Evolutionary conservation across 805 yeast genomes (phyloP).

Genomic region (Jamesozyma jinghongensis): DNA sequence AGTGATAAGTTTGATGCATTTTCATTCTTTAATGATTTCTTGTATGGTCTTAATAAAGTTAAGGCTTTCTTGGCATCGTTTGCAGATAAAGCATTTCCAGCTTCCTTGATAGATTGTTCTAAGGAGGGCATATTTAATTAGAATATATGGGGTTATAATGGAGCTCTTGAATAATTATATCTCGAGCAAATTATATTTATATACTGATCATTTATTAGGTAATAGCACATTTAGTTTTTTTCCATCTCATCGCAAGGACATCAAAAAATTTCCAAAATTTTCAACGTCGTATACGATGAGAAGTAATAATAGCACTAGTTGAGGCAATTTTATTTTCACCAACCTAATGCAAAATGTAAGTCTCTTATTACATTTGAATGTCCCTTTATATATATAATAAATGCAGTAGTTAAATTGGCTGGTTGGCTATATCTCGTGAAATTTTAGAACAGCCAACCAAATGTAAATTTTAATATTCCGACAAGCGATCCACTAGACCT

Average conservation of each 20-base stretch:
- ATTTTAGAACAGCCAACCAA: background rate
- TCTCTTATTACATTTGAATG: too few species aligned
- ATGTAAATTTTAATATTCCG: background rate
- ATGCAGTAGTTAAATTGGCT: too few species aligned
- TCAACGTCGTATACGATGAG: too few species aligned
- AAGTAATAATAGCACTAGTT: too few species aligned
- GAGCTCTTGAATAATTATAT: too few species aligned
- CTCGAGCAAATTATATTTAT: too few species aligned
- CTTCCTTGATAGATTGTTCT: slow-evolving; percentile 12
- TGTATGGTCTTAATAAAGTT: slow-evolving; percentile 29
- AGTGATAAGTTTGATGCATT: slow-evolving; percentile 34
- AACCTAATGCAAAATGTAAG: too few species aligned
- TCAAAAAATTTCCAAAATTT: background rate
- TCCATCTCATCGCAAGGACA: slow-evolving; percentile 3
- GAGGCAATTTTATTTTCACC: too few species aligned
- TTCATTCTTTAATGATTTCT: slow-evolving; percentile 17
- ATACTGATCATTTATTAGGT: background rate
- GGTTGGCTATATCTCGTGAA: too few species aligned
- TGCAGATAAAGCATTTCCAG: slow-evolving; percentile 17
- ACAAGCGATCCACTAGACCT: slow-evolving; percentile 17
- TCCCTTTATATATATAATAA: too few species aligned
- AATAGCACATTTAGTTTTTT: background rate
- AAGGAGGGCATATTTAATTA: slow-evolving; percentile 11
- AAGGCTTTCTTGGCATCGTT: slow-evolving; percentile 30
- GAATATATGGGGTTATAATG: too few species aligned